Base-by-base conservation (phyloP, 2,329 filamentous ascomycete species). In the Fusarium sp. region DNA sequence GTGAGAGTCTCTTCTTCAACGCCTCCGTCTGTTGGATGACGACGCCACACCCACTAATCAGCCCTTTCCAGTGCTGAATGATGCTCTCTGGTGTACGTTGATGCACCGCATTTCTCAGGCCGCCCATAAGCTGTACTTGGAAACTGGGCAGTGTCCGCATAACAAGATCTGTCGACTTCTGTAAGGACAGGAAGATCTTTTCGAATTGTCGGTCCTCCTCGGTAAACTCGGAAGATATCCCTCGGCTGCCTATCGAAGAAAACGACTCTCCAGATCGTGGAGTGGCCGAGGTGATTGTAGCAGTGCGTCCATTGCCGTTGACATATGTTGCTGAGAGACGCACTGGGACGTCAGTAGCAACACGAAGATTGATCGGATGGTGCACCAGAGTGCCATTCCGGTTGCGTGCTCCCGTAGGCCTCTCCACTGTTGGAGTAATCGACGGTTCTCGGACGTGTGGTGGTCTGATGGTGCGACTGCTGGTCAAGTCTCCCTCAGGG, bases 251-350 rank as follows among this genome's bases (percentile, higher is more conserved):
- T 4, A 84, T 82, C 0, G 90, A 89, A 2, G 83, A 85, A 76
- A 96, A 96, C 0, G 92, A 93, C 74, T 97, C 93, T 44, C 90
- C 91, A 7, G 93, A 96, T 23, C 92, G 89, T 49, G 93, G 93
- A 1, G 93, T 96, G n/a, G 85, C 85, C 68, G 81, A 88, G 60
- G 77, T 85, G 77, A 84, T 81, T 3, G 83, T 85, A 2, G 84
- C 84, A 27, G 85, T 85, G 20, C 87, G 83, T 13, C 81, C 75
- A 23, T 70, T 75, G 31, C 84, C 83, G 64, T 86, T 86, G 58
- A 85, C 76, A 55, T 84, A 86, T 0, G 84, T 80, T 31, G 80
- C 73, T 25, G 81, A 77, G n/a, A 71, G 59, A 10, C 76, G 75
- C 11, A 75, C 64, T 4, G 82, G 79, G 7, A 86, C 82, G 67